Base-by-base conservation (phyloP, 441 rosid species). In the Kokia cookei region DNA sequence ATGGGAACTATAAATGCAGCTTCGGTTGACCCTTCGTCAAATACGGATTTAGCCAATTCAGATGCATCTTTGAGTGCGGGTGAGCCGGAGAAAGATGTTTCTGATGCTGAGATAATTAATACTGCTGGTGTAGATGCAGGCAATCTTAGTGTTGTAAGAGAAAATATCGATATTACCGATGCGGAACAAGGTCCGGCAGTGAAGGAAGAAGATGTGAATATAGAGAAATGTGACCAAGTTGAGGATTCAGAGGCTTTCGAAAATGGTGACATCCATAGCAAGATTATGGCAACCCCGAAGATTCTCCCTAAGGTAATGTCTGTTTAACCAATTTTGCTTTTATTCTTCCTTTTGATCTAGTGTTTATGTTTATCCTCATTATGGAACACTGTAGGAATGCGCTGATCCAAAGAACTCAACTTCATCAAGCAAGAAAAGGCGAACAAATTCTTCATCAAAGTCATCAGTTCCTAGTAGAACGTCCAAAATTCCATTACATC, bases 221-320 rank as follows among this genome's bases (percentile, higher is more conserved):
- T 37, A 32, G 71, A 51, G 65, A 84, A 79, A 62, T 6, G 17
- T 10, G 15, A 7, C 12, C 70, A 45, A 54, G 7, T 45, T 65
- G 37, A 24, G 15, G 22, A 22, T 65, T 43, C 37, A 15, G 24
- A 22, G 8, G 69, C 54, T 43, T 29, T 65, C 9, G 53, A 65
- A 43, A 65, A 57, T 67, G 50, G 26, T 42, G 76, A 63, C 32
- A 84, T 78, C 64, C 12, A 13, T 14, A 65, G 69, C 60, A 73
- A 77, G 65, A 75, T 55, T 73, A 26, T 65, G 63, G 73, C 74
- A 53, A 32, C 73, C 73, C 77, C 74, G 29, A 73, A 77, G 53
- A 78, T 58, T 26, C 75, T 65, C 42, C 61, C 65, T 63, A 76
- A 89, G 92, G 97, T 90, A 86, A 69, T 53, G 43, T 69, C 19